A percentile compares a stretch with the other conserved stretches of the same genome.
These are phyloP conservation scores for Diaporthe australafricana DNA, from an alignment of 2,329 filamentous ascomycete species.

Conservation along the genomic window DNA sequence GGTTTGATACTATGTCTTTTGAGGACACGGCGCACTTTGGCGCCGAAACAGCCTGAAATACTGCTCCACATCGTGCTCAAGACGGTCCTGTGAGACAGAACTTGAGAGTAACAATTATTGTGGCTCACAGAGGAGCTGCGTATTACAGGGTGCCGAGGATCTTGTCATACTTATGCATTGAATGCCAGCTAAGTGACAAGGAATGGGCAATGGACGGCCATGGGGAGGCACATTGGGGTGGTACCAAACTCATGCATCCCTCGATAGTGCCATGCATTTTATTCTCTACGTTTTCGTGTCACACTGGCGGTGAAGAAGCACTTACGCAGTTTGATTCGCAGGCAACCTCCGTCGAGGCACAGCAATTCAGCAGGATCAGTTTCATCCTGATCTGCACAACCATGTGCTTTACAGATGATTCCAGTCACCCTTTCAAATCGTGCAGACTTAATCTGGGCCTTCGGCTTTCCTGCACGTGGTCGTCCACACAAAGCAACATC, in stretches of 20 bases:
- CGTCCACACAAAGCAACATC: not conserved
- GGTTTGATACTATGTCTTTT: constrained; percentile 11
- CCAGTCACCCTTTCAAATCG: not conserved
- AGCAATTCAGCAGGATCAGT: constrained; percentile 5
- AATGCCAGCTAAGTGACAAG: not conserved
- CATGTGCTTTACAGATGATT: not conserved
- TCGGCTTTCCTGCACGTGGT: constrained; percentile 9
- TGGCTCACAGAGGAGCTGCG: not conserved
- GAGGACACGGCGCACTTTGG: not conserved
- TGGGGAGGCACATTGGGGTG: not conserved
- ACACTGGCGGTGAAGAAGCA: constrained; percentile 24
- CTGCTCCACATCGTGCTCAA: not conserved
- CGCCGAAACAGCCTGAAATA: constrained; percentile 11
- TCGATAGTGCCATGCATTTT: constrained; percentile 22
- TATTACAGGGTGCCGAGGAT: not conserved
- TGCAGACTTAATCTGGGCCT: not conserved
- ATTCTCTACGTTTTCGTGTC: constrained; percentile 27
- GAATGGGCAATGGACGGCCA: not conserved
- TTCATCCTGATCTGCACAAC: not conserved
- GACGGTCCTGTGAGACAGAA: not conserved
- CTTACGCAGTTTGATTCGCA: constrained; percentile 5
- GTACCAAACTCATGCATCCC: constrained; percentile 19
- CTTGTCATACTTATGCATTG: constrained; percentile 22
- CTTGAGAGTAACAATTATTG: not conserved
- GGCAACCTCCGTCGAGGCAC: constrained; percentile 15